Base-by-base conservation (phyloP, 768 basidiomycete genomes). In the Wakefieldia striispora region DNA sequence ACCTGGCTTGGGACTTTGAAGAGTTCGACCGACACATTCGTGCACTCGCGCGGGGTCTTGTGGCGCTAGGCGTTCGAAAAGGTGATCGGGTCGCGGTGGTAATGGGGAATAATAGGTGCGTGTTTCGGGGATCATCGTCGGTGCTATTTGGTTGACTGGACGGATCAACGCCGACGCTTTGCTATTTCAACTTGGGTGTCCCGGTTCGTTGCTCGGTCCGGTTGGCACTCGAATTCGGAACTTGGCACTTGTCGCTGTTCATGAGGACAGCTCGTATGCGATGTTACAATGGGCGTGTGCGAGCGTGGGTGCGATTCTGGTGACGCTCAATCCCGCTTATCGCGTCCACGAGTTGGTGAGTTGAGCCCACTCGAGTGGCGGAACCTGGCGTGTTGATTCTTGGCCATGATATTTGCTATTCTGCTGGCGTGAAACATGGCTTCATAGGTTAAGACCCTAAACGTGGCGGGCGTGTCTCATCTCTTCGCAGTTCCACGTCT, bases 241-340 rank as follows among this genome's bases (percentile, higher is more conserved):
- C 27, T 27, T 27, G 27, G 27, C n/a, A 27, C 23, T 3, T 23
- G 23, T 6, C 3, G 6, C 23, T 23, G 23, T 23, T 6, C 4
- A 13, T 29, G 4, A 10, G 41, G 26, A 26, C 53, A 91, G 89
- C 60, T 74, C 87, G 16, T 93, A 93, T 63, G 88, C 88, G 0
- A 74, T 79, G 71, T 69, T 91, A 20, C 90, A 93, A 58, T 91
- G 88, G 90, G 90, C 90, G 3, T 88, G 86, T 50, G 87, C 88
- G n/a, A 81, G 80, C 43, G 76, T 91, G 50, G 90, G 90, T n/a
- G 89, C 87, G 12, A 82, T 91, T 46, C 68, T 91, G 31, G 88
- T 88, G 19, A 91, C 90, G 8, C 74, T 92, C 40, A 93, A 93
- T 56, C 91, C 90, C 3, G 87, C 89, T 0, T 91, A 89, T 62